phyloP scores from a whole-genome alignment of 192 early-diverging fungal genomes.

The Mortierella claussenii region DNA sequence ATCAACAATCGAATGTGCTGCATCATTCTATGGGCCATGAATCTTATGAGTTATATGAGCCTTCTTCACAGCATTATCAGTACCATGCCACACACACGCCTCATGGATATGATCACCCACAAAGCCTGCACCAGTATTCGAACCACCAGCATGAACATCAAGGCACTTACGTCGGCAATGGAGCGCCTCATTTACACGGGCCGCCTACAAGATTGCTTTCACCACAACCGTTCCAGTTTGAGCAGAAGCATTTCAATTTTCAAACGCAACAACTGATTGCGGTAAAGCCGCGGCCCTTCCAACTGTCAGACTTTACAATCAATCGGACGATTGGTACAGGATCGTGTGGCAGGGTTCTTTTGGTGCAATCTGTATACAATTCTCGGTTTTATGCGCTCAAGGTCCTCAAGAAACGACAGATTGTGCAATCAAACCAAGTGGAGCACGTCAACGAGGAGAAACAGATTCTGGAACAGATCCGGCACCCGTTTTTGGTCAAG shows the following conservation, averaged over 20 bases:
- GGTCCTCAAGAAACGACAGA: constrained; percentile 91
- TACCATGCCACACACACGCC: constrained; percentile 7
- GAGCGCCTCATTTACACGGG: no score
- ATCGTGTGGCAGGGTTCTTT: constrained; percentile 95
- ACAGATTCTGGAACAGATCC: constrained; percentile 85
- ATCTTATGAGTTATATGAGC: constrained; percentile 11
- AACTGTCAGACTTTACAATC: constrained; percentile 82
- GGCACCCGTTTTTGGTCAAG: constrained; percentile 91
- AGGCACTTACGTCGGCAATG: not conserved
- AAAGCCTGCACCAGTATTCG: not conserved
- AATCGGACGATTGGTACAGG: constrained; percentile 94
- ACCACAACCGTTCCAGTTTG: constrained; percentile 49
- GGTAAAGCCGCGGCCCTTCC: constrained; percentile 53
- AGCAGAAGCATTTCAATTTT: constrained; percentile 52
- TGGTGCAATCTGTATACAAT: constrained; percentile 82
- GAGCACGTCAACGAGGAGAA: constrained; percentile 99
- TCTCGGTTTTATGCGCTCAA: constrained; percentile 96
- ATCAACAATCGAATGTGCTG: constrained; percentile 33
- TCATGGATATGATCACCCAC: constrained; percentile 5
- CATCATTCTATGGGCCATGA: no score
- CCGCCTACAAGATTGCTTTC: constrained; percentile 22
- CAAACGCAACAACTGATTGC: constrained; percentile 44
- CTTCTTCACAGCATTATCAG: constrained; percentile 1
- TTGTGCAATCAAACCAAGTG: constrained; percentile 94
- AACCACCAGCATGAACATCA: not conserved